Percentiles rank a stretch among this genome's conserved stretches.
These are phyloP conservation scores for Ziziphus jujuba DNA, from an alignment of 306 rosid genomes.

Conservation along the genomic window DNA sequence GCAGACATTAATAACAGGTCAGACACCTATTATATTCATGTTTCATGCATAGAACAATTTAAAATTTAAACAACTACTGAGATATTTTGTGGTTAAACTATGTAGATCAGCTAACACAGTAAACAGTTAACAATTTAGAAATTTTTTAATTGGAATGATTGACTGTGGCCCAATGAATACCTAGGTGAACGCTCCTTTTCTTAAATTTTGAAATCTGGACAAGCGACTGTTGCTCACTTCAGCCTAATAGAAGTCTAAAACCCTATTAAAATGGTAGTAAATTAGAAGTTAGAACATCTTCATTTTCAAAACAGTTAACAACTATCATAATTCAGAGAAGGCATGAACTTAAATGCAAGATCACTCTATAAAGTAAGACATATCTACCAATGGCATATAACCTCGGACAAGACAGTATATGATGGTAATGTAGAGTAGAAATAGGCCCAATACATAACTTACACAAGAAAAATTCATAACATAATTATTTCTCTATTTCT, in stretches of 20 bases:
- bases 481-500: not conserved
- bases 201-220: not conserved
- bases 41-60: no score
- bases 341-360: no score
- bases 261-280: not conserved
- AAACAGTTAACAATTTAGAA: no score
- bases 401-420: not conserved
- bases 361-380: no score
- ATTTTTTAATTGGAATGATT: no score
- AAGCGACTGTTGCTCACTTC: not conserved
- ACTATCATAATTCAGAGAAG: no score
- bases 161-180: no score
- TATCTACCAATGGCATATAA: no score
- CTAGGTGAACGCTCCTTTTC: not conserved
- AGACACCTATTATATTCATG: not conserved
- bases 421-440: not conserved
- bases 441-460: conserved; percentile 3
- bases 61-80: no score
- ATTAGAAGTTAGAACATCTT: not conserved
- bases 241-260: not conserved
- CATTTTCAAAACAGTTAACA: not conserved
- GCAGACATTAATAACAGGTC: conserved; percentile 9
- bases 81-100: no score
- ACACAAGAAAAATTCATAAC: conserved; percentile 22
- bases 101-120: no score